phyloP scores from a whole-genome alignment of 2,329 filamentous ascomycete species.

The Penicillium sp. region DNA sequence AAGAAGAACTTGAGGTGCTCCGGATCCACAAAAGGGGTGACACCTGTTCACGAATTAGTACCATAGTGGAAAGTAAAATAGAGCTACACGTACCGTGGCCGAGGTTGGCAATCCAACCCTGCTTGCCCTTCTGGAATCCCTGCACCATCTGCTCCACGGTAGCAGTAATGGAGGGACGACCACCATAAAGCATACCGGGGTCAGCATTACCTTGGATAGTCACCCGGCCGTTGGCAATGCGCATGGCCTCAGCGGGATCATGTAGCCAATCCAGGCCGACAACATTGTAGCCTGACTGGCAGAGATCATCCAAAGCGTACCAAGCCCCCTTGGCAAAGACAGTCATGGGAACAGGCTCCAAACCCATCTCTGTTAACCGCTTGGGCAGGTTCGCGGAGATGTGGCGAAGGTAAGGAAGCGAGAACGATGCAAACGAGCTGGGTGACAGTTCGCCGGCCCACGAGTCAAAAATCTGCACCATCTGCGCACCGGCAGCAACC shows the following conservation, averaged over 20 bases:
- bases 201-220: constrained; percentile 94
- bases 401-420: constrained; percentile 76
- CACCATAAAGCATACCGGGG: constrained; percentile 85
- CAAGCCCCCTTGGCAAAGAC: constrained; percentile 98
- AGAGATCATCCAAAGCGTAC: constrained; percentile 84
- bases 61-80: constrained; percentile 11
- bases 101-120: constrained; percentile 95
- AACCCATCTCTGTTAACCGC: constrained; percentile 64
- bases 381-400: constrained; percentile 76
- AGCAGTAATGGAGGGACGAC: constrained; percentile 69
- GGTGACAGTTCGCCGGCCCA: constrained; percentile 95
- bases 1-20: constrained; percentile 93
- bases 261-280: constrained; percentile 94
- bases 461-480: constrained; percentile 95
- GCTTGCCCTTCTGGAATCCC: constrained; percentile 75
- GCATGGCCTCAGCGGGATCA: constrained; percentile 76
- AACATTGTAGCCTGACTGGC: constrained; percentile 84
- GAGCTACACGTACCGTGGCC: constrained; percentile 68
- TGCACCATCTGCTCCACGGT: constrained; percentile 80
- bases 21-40: constrained; percentile 90
- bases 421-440: constrained; percentile 73
- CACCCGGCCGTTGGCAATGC: constrained; percentile 69
- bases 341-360: constrained; percentile 87
- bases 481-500: constrained; percentile 87
- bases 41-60: constrained; percentile 51